These are phyloP conservation scores for Volvox reticuliferus DNA, from an alignment of 139 green algal species.

Conservation along the genomic window DNA sequence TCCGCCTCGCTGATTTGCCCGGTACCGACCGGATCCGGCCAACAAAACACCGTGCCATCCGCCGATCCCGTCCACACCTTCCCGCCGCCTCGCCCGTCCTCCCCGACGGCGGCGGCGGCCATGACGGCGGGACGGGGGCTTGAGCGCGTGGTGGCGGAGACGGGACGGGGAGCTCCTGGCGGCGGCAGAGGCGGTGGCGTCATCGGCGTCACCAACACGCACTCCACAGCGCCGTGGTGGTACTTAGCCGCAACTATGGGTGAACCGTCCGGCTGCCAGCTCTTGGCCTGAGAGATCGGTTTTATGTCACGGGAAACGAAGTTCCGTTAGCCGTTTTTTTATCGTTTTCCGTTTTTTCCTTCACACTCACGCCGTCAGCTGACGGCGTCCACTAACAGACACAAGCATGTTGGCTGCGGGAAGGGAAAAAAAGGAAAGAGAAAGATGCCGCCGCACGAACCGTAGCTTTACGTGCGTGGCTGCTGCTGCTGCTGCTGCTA, in stretches of 20 bases:
- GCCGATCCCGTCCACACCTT: conserved; percentile 61
- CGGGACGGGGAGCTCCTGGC: neutral
- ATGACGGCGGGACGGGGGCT: neutral
- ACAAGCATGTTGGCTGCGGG: too few relatives aligned
- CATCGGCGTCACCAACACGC: conserved; percentile 53
- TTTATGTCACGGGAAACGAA: too few relatives aligned
- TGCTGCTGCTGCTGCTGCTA: too few relatives aligned
- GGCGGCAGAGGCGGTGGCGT: neutral
- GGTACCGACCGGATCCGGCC: conserved; percentile 45
- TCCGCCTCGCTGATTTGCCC: conserved; percentile 55
- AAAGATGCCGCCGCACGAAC: too few relatives aligned
- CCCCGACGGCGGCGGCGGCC: neutral
- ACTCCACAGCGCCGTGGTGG: conserved; percentile 64
- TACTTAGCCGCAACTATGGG: conserved; percentile 52
- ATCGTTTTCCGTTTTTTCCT: too few relatives aligned
- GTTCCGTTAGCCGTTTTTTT: too few relatives aligned
- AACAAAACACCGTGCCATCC: conserved; percentile 60
- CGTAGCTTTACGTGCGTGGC: too few relatives aligned
- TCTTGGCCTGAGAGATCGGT: conserved; percentile 31
- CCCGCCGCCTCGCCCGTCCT: neutral
- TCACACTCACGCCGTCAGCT: too few relatives aligned
- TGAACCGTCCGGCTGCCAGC: conserved; percentile 50
- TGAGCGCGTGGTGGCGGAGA: neutral
- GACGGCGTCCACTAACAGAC: too few relatives aligned
- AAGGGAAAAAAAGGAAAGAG: neutral